phyloP scores from a whole-genome alignment of 768 basidiomycete genomes.

The Hygrocybe punicea region DNA sequence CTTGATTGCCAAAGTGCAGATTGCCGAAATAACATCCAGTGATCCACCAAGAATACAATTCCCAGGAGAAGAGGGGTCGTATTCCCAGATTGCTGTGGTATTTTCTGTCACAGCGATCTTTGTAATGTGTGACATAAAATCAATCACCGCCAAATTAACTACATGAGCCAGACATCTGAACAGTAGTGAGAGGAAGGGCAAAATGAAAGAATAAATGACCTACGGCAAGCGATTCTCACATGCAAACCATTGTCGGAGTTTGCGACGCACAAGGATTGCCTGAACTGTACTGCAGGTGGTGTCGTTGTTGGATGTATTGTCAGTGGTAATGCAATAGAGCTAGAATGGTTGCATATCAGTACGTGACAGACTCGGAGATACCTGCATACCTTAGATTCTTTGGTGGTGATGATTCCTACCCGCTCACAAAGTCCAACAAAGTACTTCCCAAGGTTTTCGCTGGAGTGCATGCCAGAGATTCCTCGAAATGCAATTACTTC shows the following conservation, averaged over 20 bases:
- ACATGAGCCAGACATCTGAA: constrained; percentile 28
- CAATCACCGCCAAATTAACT: constrained; percentile 25
- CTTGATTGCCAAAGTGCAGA: constrained; percentile 31
- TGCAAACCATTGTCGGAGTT: constrained; percentile 12
- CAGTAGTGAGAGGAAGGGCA: too few relatives aligned
- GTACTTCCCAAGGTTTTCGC: constrained; percentile 27
- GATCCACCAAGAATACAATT: constrained; percentile 28
- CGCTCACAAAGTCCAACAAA: constrained; percentile 23
- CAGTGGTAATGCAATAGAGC: constrained; percentile 21
- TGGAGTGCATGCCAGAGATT: constrained; percentile 22
- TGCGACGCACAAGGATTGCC: constrained; percentile 7
- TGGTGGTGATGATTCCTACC: constrained; percentile 19
- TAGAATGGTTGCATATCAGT: constrained; percentile 7
- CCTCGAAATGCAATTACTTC: constrained; percentile 23
- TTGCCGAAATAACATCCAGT: constrained; percentile 30
- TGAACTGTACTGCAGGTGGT: constrained; percentile 18
- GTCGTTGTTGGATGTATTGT: constrained; percentile 27
- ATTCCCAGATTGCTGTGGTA: constrained; percentile 33
- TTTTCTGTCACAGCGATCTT: constrained; percentile 27
- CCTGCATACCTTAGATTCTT: constrained; percentile 21
- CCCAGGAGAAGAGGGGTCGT: constrained; percentile 20
- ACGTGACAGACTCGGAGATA: background rate
- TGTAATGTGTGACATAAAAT: constrained; percentile 32
- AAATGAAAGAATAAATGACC: too few relatives aligned
- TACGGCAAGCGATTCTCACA: constrained; percentile 16